Conservation (phyloP, 805 yeast genomes). For the Candida chilensis region DNA sequence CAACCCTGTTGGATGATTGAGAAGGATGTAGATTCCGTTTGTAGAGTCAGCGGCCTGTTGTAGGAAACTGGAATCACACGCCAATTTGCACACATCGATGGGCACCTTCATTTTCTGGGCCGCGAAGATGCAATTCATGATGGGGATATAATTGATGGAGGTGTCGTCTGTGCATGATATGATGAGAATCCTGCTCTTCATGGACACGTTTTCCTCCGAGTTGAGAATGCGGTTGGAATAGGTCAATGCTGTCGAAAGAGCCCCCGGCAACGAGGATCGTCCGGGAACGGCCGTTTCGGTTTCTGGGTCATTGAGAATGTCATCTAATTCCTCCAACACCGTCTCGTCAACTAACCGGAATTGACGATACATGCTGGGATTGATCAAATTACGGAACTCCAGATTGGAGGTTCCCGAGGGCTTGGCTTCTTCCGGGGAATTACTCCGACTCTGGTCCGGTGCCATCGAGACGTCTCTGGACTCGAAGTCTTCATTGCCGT, state of each 20-base stretch:
- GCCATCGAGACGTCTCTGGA: no score
- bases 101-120: slow-evolving; percentile 90
- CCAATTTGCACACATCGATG: slow-evolving; percentile 83
- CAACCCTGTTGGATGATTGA: slow-evolving; percentile 64
- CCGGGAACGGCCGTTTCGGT: no score
- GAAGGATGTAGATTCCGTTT: slow-evolving; percentile 72
- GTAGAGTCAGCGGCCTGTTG: slow-evolving; percentile 97
- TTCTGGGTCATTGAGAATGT: slow-evolving; percentile 26
- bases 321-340: slow-evolving; percentile 50
- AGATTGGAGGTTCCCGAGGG: slow-evolving; percentile 2
- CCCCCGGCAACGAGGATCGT: slow-evolving; percentile 68
- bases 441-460: background rate
- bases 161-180: slow-evolving; percentile 70
- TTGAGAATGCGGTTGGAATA: slow-evolving; percentile 63
- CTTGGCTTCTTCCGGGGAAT: slow-evolving; percentile 5
- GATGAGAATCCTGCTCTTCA: slow-evolving; percentile 30
- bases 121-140: slow-evolving; percentile 93
- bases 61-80: slow-evolving; percentile 64
- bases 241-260: slow-evolving; percentile 73
- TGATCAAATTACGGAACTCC: slow-evolving; percentile 18
- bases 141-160: slow-evolving; percentile 77
- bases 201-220: slow-evolving; percentile 24
- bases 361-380: slow-evolving; percentile 73
- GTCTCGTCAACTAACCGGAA: slow-evolving; percentile 73
- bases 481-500: no score